Conservation (phyloP, 371 early-diverging fungal species). For the Coemansia sp. region DNA sequence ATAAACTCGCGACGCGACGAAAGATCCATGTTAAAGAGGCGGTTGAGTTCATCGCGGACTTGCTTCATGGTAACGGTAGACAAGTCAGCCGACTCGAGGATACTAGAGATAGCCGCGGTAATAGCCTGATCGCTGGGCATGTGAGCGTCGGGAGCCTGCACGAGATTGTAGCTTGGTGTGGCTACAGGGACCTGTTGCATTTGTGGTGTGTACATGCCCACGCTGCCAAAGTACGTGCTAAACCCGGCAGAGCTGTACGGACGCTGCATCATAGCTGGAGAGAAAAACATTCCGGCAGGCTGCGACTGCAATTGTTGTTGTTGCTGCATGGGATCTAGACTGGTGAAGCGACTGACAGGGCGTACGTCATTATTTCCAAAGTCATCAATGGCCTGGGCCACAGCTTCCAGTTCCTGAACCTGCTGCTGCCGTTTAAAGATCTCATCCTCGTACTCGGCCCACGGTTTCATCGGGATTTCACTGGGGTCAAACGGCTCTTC, state of each 20-base stretch:
- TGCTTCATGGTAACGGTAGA: slow-evolving; percentile 79
- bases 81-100: slow-evolving; percentile 74
- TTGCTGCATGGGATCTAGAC: neutral
- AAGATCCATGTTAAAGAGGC: slow-evolving; percentile 72
- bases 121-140: slow-evolving; percentile 66
- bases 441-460: slow-evolving; percentile 82
- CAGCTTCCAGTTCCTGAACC: slow-evolving; percentile 46
- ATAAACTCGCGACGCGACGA: slow-evolving; percentile 70
- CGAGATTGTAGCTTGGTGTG: slow-evolving; percentile 14
- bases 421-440: slow-evolving; percentile 49
- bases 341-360: slow-evolving; percentile 42
- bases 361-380: slow-evolving; percentile 29
- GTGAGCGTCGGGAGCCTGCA: slow-evolving; percentile 45
- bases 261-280: slow-evolving; percentile 3
- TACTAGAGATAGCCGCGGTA: slow-evolving; percentile 70
- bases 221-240: slow-evolving; percentile 31
- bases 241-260: slow-evolving; percentile 21
- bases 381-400: slow-evolving; percentile 44
- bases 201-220: slow-evolving; percentile 5
- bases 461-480: slow-evolving; percentile 80
- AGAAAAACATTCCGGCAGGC: neutral
- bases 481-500: slow-evolving; percentile 80
- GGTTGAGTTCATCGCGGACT: slow-evolving; percentile 73
- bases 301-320: neutral
- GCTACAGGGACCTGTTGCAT: slow-evolving; percentile 39